Percentiles rank a stretch among this genome's conserved stretches.
Evolutionary conservation across 768 basidiomycete species (phyloP).

Genomic region (Favolaschia claudopus): DNA sequence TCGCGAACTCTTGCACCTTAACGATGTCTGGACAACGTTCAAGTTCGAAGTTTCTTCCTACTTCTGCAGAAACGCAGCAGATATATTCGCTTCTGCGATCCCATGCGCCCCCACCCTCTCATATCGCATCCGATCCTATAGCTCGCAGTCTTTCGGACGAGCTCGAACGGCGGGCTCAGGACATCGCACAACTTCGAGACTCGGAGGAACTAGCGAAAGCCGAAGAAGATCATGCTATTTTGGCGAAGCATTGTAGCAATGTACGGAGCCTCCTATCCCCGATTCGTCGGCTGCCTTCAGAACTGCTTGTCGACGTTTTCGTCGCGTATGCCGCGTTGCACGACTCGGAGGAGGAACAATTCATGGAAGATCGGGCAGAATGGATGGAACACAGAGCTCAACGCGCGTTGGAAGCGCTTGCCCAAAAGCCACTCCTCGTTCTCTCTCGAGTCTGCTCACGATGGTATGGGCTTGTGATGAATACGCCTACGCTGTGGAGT

Average conservation of each 20-base stretch:
- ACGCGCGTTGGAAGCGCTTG: no score
- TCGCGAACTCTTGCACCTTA: no score
- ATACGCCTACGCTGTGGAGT: background rate
- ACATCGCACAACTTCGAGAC: background rate
- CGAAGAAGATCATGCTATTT: background rate
- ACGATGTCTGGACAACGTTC: no score
- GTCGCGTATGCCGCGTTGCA: background rate
- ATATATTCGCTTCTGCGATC: constrained; percentile 3
- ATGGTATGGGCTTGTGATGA: background rate
- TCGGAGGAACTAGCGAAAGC: background rate
- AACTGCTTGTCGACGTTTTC: background rate
- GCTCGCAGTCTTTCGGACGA: background rate
- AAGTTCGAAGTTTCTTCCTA: no score
- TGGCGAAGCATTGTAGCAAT: background rate
- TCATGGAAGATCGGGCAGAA: background rate
- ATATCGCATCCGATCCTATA: background rate
- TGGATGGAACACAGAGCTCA: background rate
- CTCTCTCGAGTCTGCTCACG: background rate
- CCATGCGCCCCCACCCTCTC: background rate
- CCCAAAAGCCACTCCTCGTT: background rate
- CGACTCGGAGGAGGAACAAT: background rate
- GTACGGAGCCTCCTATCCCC: background rate
- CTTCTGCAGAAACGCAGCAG: no score
- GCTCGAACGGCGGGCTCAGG: background rate
- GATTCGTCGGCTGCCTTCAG: background rate